Evolutionary conservation across 1,139 yeast genomes (phyloP).

Genomic region (Kodamaea suecica): DNA sequence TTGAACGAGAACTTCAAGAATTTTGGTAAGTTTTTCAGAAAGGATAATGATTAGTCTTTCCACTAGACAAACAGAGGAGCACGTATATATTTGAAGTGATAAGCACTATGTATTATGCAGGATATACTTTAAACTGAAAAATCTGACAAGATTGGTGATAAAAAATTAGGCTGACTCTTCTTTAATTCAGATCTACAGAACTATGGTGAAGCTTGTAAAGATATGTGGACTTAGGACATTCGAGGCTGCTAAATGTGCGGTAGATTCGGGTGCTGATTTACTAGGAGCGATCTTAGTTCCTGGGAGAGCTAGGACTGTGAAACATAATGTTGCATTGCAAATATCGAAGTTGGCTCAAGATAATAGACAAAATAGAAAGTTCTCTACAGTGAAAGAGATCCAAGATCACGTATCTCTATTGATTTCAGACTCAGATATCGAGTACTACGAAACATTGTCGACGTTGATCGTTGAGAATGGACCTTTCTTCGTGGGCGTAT

Average conservation of each 20-base stretch:
- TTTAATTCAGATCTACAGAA: background rate
- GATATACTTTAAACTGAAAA: too few relatives aligned
- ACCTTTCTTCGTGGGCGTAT: constrained; percentile 85
- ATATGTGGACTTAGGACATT: constrained; percentile 76
- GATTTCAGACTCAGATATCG: constrained; percentile 19
- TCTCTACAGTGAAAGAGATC: constrained; percentile 19
- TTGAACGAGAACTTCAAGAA: constrained; percentile 57
- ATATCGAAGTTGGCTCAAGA: constrained; percentile 43
- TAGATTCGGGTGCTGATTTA: constrained; percentile 68
- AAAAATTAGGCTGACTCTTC: too few relatives aligned
- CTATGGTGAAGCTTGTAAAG: constrained; percentile 48
- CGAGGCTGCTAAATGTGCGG: constrained; percentile 68
- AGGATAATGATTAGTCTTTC: background rate
- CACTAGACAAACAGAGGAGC: too few relatives aligned
- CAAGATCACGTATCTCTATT: constrained; percentile 15
- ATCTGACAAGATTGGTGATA: too few relatives aligned
- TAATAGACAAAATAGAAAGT: constrained; percentile 16
- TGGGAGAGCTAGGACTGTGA: constrained; percentile 67
- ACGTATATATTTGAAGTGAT: too few relatives aligned
- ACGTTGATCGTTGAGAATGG: constrained; percentile 45
- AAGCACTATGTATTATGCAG: too few relatives aligned
- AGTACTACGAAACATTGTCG: constrained; percentile 35
- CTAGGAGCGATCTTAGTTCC: constrained; percentile 90
- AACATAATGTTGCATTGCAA: constrained; percentile 47
- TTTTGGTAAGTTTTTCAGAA: constrained; percentile 57